Evolutionary conservation across 768 basidiomycete species (phyloP).

Genomic region (Pholiota conissans): DNA sequence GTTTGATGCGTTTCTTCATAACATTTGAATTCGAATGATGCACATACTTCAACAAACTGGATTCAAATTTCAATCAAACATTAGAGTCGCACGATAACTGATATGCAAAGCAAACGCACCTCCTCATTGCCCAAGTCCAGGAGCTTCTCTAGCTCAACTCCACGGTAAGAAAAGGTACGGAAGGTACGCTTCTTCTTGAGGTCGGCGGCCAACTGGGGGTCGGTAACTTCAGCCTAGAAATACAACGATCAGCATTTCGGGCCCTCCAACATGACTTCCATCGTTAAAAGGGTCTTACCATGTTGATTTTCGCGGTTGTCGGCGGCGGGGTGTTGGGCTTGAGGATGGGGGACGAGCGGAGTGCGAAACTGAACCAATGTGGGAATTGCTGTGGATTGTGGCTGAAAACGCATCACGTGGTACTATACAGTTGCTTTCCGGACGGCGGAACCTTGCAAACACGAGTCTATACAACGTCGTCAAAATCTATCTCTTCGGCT

Average conservation of each 20-base stretch:
- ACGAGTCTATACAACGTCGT: constrained; percentile 21
- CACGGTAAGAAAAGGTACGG: constrained; percentile 98
- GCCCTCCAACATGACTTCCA: background rate
- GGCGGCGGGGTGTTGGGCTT: constrained; percentile 38
- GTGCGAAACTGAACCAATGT: constrained; percentile 26
- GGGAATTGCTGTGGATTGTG: constrained; percentile 33
- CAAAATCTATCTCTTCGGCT: constrained; percentile 54
- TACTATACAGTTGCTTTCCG: constrained; percentile 58
- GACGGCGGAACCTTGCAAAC: constrained; percentile 11
- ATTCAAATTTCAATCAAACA: constrained; percentile 4
- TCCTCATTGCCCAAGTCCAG: constrained; percentile 95
- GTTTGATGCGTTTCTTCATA: background rate
- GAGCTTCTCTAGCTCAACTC: constrained; percentile 97
- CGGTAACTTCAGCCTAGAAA: constrained; percentile 84
- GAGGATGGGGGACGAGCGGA: constrained; percentile 27
- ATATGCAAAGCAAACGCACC: constrained; percentile 46
- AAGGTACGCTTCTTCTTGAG: constrained; percentile 99
- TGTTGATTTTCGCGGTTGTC: constrained; percentile 40
- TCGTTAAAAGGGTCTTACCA: constrained; percentile 32
- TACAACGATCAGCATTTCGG: constrained; percentile 12
- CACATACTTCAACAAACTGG: constrained; percentile 78
- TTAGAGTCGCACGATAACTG: background rate
- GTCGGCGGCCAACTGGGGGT: constrained; percentile 92
- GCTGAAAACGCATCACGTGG: constrained; percentile 44
- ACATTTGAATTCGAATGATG: background rate